Conservation (phyloP, 495 filamentous ascomycete genomes). For the Ascodesmis nigricans region DNA sequence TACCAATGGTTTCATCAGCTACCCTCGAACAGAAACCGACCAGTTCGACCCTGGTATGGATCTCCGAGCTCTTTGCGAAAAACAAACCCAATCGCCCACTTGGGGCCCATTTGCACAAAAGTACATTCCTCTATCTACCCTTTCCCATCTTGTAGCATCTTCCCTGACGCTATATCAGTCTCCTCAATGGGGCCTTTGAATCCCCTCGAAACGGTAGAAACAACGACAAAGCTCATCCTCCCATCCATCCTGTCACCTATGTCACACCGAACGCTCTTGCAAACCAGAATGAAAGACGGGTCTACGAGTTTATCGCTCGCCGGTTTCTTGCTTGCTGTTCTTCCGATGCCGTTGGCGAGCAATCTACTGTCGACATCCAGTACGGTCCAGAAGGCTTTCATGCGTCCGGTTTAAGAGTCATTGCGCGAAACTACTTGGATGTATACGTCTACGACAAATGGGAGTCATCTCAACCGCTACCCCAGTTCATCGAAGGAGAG, state of each 20-base stretch:
- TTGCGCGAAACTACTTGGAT: constrained; percentile 78
- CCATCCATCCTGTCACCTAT: constrained; percentile 80
- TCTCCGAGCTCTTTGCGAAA: constrained; percentile 55
- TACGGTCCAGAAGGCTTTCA: constrained; percentile 63
- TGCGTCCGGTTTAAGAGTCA: constrained; percentile 61
- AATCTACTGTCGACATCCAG: constrained; percentile 59
- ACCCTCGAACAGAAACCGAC: constrained; percentile 91
- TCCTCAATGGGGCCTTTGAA: constrained; percentile 58
- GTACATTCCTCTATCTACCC: constrained; percentile 20
- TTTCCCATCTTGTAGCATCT: not conserved
- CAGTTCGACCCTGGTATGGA: constrained; percentile 85
- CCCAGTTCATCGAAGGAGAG: constrained; percentile 55
- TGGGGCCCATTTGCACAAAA: constrained; percentile 72
- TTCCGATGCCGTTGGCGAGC: constrained; percentile 68
- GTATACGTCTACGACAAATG: constrained; percentile 94
- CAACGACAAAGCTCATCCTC: constrained; percentile 92
- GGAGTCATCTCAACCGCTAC: constrained; percentile 67
- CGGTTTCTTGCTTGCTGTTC: constrained; percentile 93
- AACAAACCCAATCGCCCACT: constrained; percentile 47
- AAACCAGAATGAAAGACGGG: constrained; percentile 40
- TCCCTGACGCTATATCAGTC: constrained; percentile 23
- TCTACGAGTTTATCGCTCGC: constrained; percentile 88
- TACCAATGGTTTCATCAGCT: constrained; percentile 86
- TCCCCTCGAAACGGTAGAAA: constrained; percentile 61
- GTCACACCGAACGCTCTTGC: constrained; percentile 38